A percentile compares a stretch with the other conserved stretches of the same genome.
phyloP scores from a whole-genome alignment of 1,284 basidiomycete species.

The Leccinum pallidistipes region DNA sequence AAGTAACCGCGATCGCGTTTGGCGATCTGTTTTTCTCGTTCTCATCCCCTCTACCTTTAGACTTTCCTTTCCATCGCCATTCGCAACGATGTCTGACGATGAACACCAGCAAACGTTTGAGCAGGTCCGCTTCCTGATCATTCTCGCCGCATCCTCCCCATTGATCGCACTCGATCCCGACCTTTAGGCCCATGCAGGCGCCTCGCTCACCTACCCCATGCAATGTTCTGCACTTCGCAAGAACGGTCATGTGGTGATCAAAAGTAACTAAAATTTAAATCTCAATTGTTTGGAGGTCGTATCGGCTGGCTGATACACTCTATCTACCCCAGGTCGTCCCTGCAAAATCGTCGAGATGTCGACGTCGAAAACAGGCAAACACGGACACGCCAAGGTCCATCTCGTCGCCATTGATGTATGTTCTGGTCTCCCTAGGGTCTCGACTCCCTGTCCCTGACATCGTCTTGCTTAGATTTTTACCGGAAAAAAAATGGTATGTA shows the following conservation, averaged over 20 bases:
- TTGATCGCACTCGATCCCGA: slow-evolving; percentile 24
- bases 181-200: slow-evolving; percentile 70
- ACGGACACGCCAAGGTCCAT: slow-evolving; percentile 99
- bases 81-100: slow-evolving; percentile 80
- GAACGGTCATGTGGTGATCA: slow-evolving; percentile 97
- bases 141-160: slow-evolving; percentile 14
- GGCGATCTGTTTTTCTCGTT: slow-evolving; percentile 34
- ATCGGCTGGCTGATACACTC: slow-evolving; percentile 6
- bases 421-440: slow-evolving; percentile 22
- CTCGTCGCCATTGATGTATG: slow-evolving; percentile 94
- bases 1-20: slow-evolving; percentile 25
- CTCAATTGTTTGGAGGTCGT: not conserved
- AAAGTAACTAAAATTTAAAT: slow-evolving; percentile 48
- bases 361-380: slow-evolving; percentile 99
- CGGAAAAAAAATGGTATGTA: slow-evolving; percentile 78
- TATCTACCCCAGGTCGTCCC: slow-evolving; percentile 65
- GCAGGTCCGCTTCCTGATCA: slow-evolving; percentile 46
- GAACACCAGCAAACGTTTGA: slow-evolving; percentile 94
- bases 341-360: slow-evolving; percentile 99
- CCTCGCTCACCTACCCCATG: slow-evolving; percentile 89
- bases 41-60: slow-evolving; percentile 24
- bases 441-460: not conserved
- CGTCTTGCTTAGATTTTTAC: slow-evolving; percentile 80
- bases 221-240: slow-evolving; percentile 97
- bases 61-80: slow-evolving; percentile 16